Conservation (phyloP, 257 asterid species). For the Marsdenia floribunda region DNA sequence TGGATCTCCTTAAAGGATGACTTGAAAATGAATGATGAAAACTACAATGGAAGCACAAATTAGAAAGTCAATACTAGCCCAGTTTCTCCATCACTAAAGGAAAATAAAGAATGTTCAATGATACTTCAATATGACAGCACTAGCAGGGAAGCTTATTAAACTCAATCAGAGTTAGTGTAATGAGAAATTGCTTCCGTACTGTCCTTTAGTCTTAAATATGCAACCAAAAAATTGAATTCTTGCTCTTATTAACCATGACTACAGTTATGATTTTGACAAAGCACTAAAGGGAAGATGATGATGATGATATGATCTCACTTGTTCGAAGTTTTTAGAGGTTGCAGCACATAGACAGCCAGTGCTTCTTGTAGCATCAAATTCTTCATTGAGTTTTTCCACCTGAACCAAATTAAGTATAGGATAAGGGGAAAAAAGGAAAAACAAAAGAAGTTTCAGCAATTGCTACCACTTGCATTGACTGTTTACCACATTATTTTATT, state of each 20-base stretch:
- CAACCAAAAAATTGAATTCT: background rate
- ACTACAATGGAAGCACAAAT: background rate
- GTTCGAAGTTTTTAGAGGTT: slow-evolving; percentile 66
- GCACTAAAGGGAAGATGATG: background rate
- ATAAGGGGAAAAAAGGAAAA: background rate
- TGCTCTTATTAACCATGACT: background rate
- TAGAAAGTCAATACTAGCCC: background rate
- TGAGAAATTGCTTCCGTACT: background rate
- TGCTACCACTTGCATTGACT: background rate
- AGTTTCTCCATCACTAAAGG: background rate
- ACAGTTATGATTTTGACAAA: background rate
- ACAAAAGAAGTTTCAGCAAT: background rate
- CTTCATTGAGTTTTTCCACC: slow-evolving; percentile 66
- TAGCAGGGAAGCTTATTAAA: background rate
- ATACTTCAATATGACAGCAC: background rate
- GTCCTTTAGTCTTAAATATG: background rate
- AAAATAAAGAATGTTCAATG: background rate
- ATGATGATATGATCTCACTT: slow-evolving; percentile 29
- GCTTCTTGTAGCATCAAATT: slow-evolving; percentile 93
- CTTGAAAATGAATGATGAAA: background rate
- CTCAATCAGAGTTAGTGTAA: background rate
- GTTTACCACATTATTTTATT: background rate
- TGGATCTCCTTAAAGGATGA: background rate
- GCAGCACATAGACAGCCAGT: slow-evolving; percentile 95
- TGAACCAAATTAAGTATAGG: slow-evolving; percentile 20